Percentiles rank a stretch among this genome's conserved stretches.
Conservation (phyloP, 75 land plant genomes). For the Pinus tabuliformis region DNA sequence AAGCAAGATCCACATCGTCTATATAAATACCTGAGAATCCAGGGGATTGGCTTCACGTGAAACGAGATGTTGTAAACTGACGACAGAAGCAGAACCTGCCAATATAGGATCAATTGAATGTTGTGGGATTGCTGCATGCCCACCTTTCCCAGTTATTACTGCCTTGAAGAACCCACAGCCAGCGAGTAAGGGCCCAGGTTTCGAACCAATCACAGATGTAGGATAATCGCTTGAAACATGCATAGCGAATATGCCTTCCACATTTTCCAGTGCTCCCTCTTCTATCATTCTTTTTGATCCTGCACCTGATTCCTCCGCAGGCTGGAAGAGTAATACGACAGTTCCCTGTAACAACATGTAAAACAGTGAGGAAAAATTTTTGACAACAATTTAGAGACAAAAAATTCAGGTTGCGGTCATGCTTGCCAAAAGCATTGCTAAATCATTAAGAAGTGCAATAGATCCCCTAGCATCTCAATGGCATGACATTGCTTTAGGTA, state of each 20-base stretch:
- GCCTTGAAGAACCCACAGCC: conserved; percentile 80
- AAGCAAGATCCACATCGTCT: no score
- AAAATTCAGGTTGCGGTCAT: no score
- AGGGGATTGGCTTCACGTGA: conserved; percentile 90
- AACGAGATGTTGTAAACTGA: conserved; percentile 77
- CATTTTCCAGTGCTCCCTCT: conserved; percentile 70
- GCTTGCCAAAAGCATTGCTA: no score
- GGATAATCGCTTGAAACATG: conserved; percentile 51
- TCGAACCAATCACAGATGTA: conserved; percentile 42
- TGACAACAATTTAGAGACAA: no score
- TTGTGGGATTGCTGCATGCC: conserved; percentile 42
- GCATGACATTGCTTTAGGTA: no score
- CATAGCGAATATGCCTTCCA: conserved; percentile 78
- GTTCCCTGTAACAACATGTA: conserved; percentile 54
- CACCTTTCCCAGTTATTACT: conserved; percentile 47
- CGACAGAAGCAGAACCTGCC: conserved; percentile 74
- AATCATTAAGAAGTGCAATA: no score
- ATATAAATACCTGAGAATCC: conserved; percentile 69
- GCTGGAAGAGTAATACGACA: conserved; percentile 80
- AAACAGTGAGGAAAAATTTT: neutral
- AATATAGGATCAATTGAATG: conserved; percentile 56
- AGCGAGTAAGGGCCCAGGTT: conserved; percentile 71
- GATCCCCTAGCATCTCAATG: no score
- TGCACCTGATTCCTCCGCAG: conserved; percentile 78
- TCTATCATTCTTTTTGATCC: conserved; percentile 81